Base-by-base conservation (phyloP, 1,284 basidiomycete species). In the Rhodotorula sp. region DNA sequence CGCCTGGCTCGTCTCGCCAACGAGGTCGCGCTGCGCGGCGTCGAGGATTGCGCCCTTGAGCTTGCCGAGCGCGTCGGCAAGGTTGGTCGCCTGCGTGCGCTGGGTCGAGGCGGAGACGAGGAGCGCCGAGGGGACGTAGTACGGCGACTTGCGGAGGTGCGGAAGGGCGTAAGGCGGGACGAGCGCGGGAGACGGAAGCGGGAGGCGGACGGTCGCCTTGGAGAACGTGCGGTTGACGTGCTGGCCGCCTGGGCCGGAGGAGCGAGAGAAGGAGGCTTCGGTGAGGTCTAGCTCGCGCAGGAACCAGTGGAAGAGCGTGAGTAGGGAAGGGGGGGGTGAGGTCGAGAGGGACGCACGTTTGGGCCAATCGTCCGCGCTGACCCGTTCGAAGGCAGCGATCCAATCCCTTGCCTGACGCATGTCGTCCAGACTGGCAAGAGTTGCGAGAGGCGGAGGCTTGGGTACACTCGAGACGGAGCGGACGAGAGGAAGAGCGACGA, bases 171-270 rank as follows among this genome's bases (percentile, higher is more conserved):
- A 76, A 3, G 70, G 22, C 9, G 75, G 75, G 50, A 74, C 53
- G 50, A 70, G 54, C 0, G 54, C 39, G 6, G 71, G 32, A 1
- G 65, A 67, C 2, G 64, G 64, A 9, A 78, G 69, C 21, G 66
- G 68, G 10, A 79, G 67, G 22, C 77, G 69, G 55, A 78, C 54
- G 27, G 67, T 72, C 5, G 78, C 77, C 67, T 79, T 79, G 10
- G 77, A 77, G n/a, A 72, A 66, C 50, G 78, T 70, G 21, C 78
- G 78, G 74, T 79, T 79, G 51, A 79, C 78, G 64, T 79, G 76
- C 41, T 79, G 78, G 0, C 78, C 78, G 3, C 78, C 78, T 44
- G 78, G 77, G 19, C 78, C 78, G 5, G 76, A 77, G 0, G 77
- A 78, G 13, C 76, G 72, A 0, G 74, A 64, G 66, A 72, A 79